Conservation (phyloP, 2,329 filamentous ascomycete species). For the Magnaporthiopsis incrustans region DNA sequence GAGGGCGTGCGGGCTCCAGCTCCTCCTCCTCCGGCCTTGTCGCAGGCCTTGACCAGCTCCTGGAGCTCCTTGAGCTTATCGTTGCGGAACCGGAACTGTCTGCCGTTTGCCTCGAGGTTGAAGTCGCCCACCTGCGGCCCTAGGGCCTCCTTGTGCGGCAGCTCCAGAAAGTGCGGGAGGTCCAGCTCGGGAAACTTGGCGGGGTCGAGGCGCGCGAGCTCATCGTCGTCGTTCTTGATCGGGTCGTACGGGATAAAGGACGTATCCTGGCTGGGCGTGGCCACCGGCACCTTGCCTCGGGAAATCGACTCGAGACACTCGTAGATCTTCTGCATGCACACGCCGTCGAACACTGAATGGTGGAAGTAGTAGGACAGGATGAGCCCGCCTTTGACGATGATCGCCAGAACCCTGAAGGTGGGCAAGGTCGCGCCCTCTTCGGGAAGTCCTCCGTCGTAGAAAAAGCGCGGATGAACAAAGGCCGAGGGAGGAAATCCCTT, state of each 20-base stretch:
- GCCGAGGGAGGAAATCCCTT: not conserved
- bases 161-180: not conserved
- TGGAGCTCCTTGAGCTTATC: not conserved
- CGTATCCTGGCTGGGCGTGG: not conserved
- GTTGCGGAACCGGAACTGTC: constrained; percentile 1
- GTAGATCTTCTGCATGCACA: not conserved
- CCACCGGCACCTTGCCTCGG: not conserved
- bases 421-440: not conserved
- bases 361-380: not conserved
- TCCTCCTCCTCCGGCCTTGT: not conserved
- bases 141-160: not conserved
- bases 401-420: not conserved
- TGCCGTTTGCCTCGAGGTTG: not conserved
- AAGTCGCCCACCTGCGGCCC: not conserved
- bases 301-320: not conserved
- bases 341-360: not conserved
- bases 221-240: not conserved
- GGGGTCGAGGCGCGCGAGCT: not conserved
- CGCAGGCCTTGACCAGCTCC: not conserved
- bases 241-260: not conserved
- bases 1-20: not conserved
- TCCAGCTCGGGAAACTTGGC: not conserved
- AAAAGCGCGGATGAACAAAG: not conserved
- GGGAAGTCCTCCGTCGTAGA: not conserved
- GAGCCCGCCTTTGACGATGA: not conserved